Evolutionary conservation across 148 eudicot genomes (phyloP).

Genomic region (Camellia lanceoleosa): DNA sequence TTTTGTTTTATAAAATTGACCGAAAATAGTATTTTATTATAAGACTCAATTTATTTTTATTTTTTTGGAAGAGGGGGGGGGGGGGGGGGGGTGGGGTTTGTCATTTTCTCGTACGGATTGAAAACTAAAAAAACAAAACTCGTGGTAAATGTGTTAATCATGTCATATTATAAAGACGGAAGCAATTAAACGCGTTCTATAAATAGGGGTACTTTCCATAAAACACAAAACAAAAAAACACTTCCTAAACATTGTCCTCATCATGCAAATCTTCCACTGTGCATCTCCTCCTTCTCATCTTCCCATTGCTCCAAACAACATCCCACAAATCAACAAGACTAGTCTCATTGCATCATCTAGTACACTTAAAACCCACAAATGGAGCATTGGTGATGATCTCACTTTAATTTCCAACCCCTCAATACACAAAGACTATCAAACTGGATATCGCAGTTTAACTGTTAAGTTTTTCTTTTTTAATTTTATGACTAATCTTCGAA

Average conservation of each 20-base stretch:
- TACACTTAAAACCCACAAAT: not conserved
- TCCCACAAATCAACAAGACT: not conserved
- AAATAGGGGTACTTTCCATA: not conserved
- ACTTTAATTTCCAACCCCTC: not conserved
- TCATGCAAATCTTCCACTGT: not conserved
- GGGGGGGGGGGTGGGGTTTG: too few species aligned
- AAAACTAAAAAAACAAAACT: too few species aligned
- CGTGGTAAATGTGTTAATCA: too few species aligned
- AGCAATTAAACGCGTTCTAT: not conserved
- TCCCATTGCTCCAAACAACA: not conserved
- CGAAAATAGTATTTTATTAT: too few species aligned
- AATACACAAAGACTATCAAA: not conserved
- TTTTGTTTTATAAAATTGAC: too few species aligned
- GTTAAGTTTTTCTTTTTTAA: not conserved
- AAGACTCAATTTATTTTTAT: too few species aligned
- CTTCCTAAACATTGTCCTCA: not conserved
- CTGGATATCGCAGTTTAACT: not conserved
- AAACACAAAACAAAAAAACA: not conserved
- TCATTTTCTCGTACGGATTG: too few species aligned
- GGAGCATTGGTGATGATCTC: constrained; percentile 4
- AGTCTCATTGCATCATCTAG: not conserved
- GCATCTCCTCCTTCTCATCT: not conserved
- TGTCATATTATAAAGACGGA: too few species aligned
- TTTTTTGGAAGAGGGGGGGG: too few species aligned
- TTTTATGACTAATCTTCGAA: not conserved